A percentile compares a stretch with the other conserved stretches of the same genome.
These are phyloP conservation scores for Ballota nigra DNA, from an alignment of 257 asterid genomes.

Conservation along the genomic window DNA sequence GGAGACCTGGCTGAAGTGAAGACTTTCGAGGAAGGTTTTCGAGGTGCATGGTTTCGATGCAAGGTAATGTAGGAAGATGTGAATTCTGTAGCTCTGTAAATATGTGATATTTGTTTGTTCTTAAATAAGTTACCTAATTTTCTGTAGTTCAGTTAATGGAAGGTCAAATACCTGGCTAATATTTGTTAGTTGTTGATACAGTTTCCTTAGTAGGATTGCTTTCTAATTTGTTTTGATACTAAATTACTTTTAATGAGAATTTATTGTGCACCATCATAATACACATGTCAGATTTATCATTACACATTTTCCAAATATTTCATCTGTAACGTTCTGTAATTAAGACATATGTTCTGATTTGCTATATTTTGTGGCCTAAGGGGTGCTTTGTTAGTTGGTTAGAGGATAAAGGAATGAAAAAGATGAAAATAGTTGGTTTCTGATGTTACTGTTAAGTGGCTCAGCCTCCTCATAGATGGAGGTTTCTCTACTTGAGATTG, in stretches of 20 bases:
- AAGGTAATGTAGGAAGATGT: slow-evolving; percentile 27
- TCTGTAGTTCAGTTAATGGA: not conserved
- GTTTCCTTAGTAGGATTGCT: not conserved
- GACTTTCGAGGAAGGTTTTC: slow-evolving; percentile 42
- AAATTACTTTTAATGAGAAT: not conserved
- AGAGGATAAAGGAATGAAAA: too few relatives aligned
- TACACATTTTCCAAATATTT: too few relatives aligned
- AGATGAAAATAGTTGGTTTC: too few relatives aligned
- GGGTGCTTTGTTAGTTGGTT: too few relatives aligned
- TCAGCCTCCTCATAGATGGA: too few relatives aligned
- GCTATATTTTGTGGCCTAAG: too few relatives aligned
- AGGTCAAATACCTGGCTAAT: not conserved
- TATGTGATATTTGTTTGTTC: not conserved
- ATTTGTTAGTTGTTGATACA: not conserved
- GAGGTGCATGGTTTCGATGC: slow-evolving; percentile 66
- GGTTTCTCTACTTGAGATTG: too few relatives aligned
- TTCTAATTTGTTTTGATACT: not conserved
- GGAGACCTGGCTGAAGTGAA: slow-evolving; percentile 48
- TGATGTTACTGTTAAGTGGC: too few relatives aligned
- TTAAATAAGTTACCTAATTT: not conserved
- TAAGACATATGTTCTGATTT: too few relatives aligned
- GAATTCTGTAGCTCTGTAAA: not conserved
- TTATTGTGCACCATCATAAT: too few relatives aligned
- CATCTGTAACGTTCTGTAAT: too few relatives aligned
- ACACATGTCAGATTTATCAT: too few relatives aligned